These are phyloP conservation scores for Aspergillus amoenus DNA, from an alignment of 2,329 filamentous ascomycete species.

Conservation along the genomic window DNA sequence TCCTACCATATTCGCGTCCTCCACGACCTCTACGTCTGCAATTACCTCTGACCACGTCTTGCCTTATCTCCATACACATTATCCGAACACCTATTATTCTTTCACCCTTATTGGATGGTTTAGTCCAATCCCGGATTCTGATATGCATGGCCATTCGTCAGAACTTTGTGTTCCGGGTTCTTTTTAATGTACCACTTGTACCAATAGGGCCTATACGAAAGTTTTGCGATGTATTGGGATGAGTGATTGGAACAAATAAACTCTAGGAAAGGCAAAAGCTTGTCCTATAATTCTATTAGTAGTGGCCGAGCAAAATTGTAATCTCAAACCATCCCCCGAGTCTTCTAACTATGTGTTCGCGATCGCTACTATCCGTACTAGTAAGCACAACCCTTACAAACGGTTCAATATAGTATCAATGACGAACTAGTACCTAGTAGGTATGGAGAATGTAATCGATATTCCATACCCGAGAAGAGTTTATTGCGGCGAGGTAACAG, in stretches of 20 bases:
- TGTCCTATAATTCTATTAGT: neutral
- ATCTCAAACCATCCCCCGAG: too few relatives aligned
- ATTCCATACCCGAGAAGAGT: too few relatives aligned
- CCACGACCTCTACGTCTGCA: neutral
- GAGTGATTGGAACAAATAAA: slow-evolving; percentile 19
- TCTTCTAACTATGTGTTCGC: too few relatives aligned
- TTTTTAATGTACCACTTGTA: slow-evolving; percentile 24
- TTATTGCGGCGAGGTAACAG: too few relatives aligned
- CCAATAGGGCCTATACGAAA: slow-evolving; percentile 21
- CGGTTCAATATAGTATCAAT: too few relatives aligned
- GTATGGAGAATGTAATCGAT: too few relatives aligned
- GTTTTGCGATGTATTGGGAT: slow-evolving; percentile 14
- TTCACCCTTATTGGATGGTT: neutral
- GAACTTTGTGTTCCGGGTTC: slow-evolving; percentile 7
- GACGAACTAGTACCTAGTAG: too few relatives aligned
- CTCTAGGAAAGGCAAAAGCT: slow-evolving; percentile 28
- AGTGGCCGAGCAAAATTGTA: too few relatives aligned
- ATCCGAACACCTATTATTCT: neutral
- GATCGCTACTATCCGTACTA: too few relatives aligned
- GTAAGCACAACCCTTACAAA: too few relatives aligned
- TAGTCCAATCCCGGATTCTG: neutral
- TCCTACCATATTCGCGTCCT: neutral
- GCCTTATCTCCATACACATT: neutral
- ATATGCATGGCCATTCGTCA: slow-evolving; percentile 1
- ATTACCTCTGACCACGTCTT: neutral